phyloP scores from a whole-genome alignment of 73 alveolate species.

The Tetrahymena elliotti region DNA sequence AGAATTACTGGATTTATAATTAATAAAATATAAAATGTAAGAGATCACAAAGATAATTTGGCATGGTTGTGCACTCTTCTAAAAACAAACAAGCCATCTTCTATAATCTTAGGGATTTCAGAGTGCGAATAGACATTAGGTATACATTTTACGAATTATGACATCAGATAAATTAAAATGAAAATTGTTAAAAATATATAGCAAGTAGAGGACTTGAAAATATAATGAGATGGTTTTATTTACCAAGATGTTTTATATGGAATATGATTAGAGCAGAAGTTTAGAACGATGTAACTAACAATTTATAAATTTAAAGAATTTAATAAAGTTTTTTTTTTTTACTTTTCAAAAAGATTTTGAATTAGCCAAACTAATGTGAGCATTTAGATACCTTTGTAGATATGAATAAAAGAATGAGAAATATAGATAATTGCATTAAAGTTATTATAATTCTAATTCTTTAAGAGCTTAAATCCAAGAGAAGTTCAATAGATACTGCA shows the following conservation, averaged over 20 bases:
- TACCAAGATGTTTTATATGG: background rate
- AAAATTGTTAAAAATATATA: background rate
- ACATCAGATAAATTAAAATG: background rate
- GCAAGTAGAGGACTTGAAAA: background rate
- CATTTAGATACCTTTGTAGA: background rate
- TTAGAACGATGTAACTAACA: background rate
- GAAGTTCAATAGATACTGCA: background rate
- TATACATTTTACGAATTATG: background rate
- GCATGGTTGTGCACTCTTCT: background rate
- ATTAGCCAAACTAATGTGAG: background rate
- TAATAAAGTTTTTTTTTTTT: no score
- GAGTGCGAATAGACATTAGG: background rate
- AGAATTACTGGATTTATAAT: background rate
- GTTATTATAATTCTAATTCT: background rate
- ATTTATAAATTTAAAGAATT: background rate
- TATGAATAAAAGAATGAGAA: background rate
- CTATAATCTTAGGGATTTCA: background rate
- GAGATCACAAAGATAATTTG: background rate
- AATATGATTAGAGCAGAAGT: background rate
- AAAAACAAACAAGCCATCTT: background rate
- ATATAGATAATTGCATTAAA: background rate
- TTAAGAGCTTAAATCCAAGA: background rate
- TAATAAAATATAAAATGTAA: background rate
- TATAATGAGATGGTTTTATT: background rate
- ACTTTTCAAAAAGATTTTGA: background rate